A percentile compares a stretch with the other conserved stretches of the same genome.
phyloP scores from a whole-genome alignment of 345 rosid species.

The Xanthoceras sorbifolium region DNA sequence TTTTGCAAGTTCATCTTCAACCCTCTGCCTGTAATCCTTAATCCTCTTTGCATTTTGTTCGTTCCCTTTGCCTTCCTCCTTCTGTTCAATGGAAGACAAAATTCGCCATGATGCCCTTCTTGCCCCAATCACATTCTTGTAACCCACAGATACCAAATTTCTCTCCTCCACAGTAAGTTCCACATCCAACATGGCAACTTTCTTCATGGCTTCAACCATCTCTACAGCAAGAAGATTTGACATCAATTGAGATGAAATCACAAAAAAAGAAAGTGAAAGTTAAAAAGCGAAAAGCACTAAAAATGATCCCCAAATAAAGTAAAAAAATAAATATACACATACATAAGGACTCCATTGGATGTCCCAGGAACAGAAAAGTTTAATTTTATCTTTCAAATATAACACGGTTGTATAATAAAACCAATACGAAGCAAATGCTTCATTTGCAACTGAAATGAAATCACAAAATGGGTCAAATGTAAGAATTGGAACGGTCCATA shows the following conservation, averaged over 20 bases:
- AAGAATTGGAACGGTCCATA: not conserved
- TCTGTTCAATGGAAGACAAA: constrained; percentile 80
- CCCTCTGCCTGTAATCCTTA: constrained; percentile 63
- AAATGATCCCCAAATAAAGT: not conserved
- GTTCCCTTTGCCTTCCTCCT: constrained; percentile 77
- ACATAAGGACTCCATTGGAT: not conserved
- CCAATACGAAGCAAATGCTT: not conserved
- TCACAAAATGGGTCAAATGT: not conserved
- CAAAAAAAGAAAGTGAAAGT: not conserved
- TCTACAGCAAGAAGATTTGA: constrained; percentile 40
- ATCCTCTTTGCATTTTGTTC: constrained; percentile 73
- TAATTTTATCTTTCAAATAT: constrained; percentile 1
- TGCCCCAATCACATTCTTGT: constrained; percentile 85
- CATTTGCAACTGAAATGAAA: not conserved
- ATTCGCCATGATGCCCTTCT: constrained; percentile 81
- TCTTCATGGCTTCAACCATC: constrained; percentile 88
- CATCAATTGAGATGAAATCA: not conserved
- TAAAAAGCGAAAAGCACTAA: not conserved
- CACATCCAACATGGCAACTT: constrained; percentile 65
- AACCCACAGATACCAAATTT: constrained; percentile 82
- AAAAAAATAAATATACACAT: too few relatives aligned
- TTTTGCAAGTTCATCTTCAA: constrained; percentile 75
- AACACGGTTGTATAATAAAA: not conserved
- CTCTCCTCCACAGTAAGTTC: constrained; percentile 85
- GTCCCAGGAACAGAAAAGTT: not conserved